Evolutionary conservation across 768 basidiomycete genomes (phyloP).

Genomic region (Trametes coccinea): DNA sequence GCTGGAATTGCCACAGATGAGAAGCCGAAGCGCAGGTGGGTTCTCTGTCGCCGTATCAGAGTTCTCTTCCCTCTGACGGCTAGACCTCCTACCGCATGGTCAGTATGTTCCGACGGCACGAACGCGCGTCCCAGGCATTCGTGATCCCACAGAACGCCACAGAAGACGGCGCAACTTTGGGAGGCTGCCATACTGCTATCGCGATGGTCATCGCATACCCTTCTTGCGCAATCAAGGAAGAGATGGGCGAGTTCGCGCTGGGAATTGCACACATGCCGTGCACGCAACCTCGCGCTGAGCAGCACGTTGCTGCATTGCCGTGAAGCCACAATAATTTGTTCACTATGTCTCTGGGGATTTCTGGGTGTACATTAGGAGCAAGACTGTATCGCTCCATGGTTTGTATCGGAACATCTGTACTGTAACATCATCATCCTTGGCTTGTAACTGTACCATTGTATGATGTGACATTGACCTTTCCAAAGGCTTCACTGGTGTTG

Average conservation of each 20-base stretch:
- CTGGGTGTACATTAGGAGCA: constrained; percentile 8
- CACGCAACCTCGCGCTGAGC: neutral
- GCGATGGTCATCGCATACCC: constrained; percentile 13
- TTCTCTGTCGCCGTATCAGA: neutral
- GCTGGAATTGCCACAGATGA: neutral
- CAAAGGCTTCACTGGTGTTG: no score
- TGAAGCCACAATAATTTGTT: neutral
- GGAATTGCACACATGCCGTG: constrained; percentile 5
- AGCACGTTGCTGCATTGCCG: neutral
- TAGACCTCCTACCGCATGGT: constrained; percentile 2
- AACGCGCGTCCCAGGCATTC: neutral
- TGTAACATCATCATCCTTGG: neutral
- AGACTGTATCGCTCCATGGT: neutral
- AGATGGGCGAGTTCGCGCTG: constrained; percentile 10
- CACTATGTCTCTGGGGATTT: constrained; percentile 5
- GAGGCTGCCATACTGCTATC: constrained; percentile 3
- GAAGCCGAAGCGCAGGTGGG: constrained; percentile 17
- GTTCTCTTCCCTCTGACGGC: neutral
- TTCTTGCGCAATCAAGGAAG: neutral
- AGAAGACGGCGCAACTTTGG: neutral
- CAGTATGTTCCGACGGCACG: neutral
- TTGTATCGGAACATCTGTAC: neutral
- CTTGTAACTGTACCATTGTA: neutral
- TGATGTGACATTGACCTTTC: neutral
- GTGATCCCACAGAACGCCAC: neutral